Evolutionary conservation across 2,329 filamentous ascomycete genomes (phyloP), one percentile per base, ranked within the genome.

Genomic region (Nemania serpens): DNA sequence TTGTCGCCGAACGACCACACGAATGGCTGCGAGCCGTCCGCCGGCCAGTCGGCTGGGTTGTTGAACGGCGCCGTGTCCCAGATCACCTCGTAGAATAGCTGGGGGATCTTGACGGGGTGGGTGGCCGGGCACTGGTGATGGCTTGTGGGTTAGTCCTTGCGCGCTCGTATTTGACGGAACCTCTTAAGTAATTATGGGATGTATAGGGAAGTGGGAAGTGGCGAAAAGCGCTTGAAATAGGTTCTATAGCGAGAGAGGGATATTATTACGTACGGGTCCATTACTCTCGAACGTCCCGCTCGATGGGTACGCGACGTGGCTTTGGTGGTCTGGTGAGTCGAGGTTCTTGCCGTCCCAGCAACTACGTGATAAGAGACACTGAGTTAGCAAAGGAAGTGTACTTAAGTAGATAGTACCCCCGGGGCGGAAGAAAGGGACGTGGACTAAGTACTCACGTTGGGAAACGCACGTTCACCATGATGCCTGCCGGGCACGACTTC

Each of bases 11-110:
- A 64, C 25, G 61, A 64, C 18, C 67, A 65, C 4, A 64, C 61
- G 46, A 68, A 69, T 1, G 68, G 68, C 55, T 73, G 70, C 15
- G 70, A 70, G 10, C 70, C 70, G 41, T 72, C 70, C 29, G 58
- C 55, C 0, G 70, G 70, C 70, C 70, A 72, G 10, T 69, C 63
- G 0, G 61, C 49, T 33, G 58, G 50, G 54, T 71, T 62, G 59
- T 72, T 73, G 45, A 70, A 73, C 3, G 61, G 58, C 2, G 66
- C 58, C 9, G 70, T 71, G 50, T 78, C 74, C 77, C 81, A 88
- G 64, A 84, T 80, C 62, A 85, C 80, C 73, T 88, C 85, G 67
- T 79, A 84, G 76, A 88, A 87, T 59, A 88, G 76, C 25, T 84
- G 85, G 18, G 85, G 78, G 7, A 86, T 74, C 61, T 82, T 84